Conservation (phyloP, 1,284 basidiomycete genomes). For the Naganishia albida region DNA sequence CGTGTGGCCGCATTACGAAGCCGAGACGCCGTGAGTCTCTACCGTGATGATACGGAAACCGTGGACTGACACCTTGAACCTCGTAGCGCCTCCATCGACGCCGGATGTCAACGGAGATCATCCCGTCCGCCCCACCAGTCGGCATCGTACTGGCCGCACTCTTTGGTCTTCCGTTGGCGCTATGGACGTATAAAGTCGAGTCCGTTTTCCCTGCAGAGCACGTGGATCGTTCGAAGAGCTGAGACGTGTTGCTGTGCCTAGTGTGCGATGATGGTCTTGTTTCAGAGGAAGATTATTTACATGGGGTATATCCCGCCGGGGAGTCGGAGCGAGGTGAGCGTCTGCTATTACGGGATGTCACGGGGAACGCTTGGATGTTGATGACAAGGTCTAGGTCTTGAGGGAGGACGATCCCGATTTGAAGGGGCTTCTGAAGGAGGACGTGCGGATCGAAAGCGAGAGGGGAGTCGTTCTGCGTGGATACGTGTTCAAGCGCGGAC, state of each 20-base stretch:
- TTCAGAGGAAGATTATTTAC: slow-evolving; percentile 61
- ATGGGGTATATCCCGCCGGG: slow-evolving; percentile 60
- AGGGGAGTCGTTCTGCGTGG: slow-evolving; percentile 42
- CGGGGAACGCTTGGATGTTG: neutral
- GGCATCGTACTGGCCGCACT: slow-evolving; percentile 40
- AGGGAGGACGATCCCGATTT: slow-evolving; percentile 36
- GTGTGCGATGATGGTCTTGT: slow-evolving; percentile 59
- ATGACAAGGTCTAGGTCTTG: neutral
- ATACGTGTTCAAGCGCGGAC: slow-evolving; percentile 39
- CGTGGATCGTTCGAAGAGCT: no score
- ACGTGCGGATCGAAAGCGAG: slow-evolving; percentile 45
- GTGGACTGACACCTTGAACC: no score
- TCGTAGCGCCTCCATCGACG: no score
- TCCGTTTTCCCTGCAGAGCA: neutral
- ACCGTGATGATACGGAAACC: no score
- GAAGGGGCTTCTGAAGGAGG: slow-evolving; percentile 42
- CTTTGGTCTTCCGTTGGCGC: slow-evolving; percentile 54
- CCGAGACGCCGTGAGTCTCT: no score
- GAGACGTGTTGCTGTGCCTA: slow-evolving; percentile 35
- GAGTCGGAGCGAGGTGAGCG: slow-evolving; percentile 54
- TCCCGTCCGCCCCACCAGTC: neutral
- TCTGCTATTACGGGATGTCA: neutral
- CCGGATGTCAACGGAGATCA: neutral
- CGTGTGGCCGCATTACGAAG: no score
- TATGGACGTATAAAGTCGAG: slow-evolving; percentile 60